Evolutionary conservation across 208 protist species (phyloP), one percentile per base, ranked within the genome.

Genomic region (Leptomonas pyrrhocoris): DNA sequence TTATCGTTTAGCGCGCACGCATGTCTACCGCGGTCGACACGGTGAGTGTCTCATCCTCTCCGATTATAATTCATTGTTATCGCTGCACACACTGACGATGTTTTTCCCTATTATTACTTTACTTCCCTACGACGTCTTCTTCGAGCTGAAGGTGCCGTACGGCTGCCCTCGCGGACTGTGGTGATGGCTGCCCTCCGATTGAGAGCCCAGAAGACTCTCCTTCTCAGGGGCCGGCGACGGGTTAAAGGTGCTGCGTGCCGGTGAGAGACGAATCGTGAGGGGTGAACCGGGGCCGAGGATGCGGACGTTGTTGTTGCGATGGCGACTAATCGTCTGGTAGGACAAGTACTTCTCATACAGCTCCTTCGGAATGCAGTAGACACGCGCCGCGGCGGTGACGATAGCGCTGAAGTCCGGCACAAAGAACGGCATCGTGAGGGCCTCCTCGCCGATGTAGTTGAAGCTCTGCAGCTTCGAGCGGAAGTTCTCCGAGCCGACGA

Each of bases 341-440:
- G 67, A 67, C 34, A 80, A 57, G 70, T 91, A 95, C 73, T 85
- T 86, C 2, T 90, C 77, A 54, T 88, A 96, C 18, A 75, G 16
- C 6, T 70, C 63, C 1, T 67, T 64, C 15, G 85, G 50, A 43
- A 96, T 96, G 53, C 77, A 75, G 59, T 88, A 91, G 3, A 94
- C 56, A 19, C 92, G 84, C 12, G 89, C 87, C 11, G 87, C 77
- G 25, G 60, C 68, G 15, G 82, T 54, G n/a, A 96, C 85, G 13
- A 93, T 57, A 4, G 89, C 92, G 61, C 86, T 94, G 80, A 81
- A 96, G 54, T 92, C 89, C 0, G 92, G 87, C 13, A 83, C 66
- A 50, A 92, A 96, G 45, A 85, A 78, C 28, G 74, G 46, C 38
- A 74, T 73, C 18, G 72, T 86, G 27, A 96, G 83, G 12, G 89